These are phyloP conservation scores for Cladosporium sp. DNA, from an alignment of 2,329 filamentous ascomycete species.

Conservation along the genomic window DNA sequence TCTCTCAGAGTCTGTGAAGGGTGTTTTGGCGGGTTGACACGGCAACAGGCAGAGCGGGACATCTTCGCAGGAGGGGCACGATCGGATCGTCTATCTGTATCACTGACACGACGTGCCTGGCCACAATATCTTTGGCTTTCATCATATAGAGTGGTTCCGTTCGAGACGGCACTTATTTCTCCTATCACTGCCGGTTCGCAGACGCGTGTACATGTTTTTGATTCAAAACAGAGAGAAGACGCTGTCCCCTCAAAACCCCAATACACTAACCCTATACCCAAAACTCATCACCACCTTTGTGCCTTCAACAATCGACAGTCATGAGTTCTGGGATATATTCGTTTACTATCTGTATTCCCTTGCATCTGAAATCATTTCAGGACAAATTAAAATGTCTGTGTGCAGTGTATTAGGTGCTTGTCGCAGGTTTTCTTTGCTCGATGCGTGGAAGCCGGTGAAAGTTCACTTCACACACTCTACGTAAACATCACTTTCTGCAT, in stretches of 20 bases:
- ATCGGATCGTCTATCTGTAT: not conserved
- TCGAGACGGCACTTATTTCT: not conserved
- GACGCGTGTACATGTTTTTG: not conserved
- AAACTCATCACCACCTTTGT: not conserved
- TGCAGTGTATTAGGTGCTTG: not conserved
- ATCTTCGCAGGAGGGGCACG: not conserved
- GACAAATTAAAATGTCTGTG: not conserved
- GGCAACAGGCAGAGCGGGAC: not conserved
- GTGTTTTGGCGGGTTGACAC: not conserved
- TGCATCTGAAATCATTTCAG: not conserved
- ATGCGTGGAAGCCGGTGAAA: not conserved
- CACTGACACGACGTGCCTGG: not conserved
- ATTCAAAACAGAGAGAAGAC: not conserved
- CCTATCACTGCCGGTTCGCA: not conserved
- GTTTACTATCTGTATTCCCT: not conserved
- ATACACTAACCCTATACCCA: not conserved
- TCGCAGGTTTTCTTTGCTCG: not conserved
- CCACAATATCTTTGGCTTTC: not conserved
- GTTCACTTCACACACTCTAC: not conserved
- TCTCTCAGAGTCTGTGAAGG: slow-evolving; percentile 1
- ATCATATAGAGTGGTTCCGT: not conserved
- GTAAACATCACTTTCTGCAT: not conserved
- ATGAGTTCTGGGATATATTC: not conserved
- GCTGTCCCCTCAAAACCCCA: not conserved
- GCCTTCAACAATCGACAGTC: not conserved